Evolutionary conservation across 352 stramenopile species (phyloP).

Genomic region (Globisporangium lucens): DNA sequence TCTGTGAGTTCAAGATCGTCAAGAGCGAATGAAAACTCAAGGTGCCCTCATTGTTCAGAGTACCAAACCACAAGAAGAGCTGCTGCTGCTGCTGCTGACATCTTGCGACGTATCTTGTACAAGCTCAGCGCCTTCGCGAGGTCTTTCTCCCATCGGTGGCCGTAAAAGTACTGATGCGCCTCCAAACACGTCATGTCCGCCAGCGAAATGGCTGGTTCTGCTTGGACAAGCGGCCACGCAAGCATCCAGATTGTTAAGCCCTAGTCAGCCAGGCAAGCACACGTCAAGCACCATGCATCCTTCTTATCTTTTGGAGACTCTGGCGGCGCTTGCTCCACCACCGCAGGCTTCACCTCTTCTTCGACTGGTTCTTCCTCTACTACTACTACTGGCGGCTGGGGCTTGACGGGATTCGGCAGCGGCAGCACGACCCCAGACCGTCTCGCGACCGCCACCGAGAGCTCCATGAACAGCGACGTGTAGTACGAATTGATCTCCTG

Average conservation of each 20-base stretch:
- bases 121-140: constrained; percentile 39
- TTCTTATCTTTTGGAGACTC: constrained; percentile 4
- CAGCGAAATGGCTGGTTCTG: not conserved
- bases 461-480: constrained; percentile 79
- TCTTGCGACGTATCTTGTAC: constrained; percentile 39
- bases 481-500: constrained; percentile 88
- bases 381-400: constrained; percentile 11
- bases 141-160: constrained; percentile 41
- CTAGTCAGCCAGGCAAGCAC: not conserved
- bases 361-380: constrained; percentile 13
- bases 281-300: not conserved
- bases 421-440: constrained; percentile 46
- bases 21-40: not conserved
- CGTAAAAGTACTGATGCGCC: constrained; percentile 65
- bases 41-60: not conserved
- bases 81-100: not conserved
- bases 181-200: constrained; percentile 46
- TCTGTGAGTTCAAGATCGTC: constrained; percentile 19
- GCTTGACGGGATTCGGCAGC: constrained; percentile 37
- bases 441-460: constrained; percentile 66
- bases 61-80: not conserved
- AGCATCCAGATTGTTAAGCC: not conserved
- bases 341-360: not conserved
- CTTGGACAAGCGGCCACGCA: not conserved
- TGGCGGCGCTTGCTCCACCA: constrained; percentile 2